Conservation (phyloP, 306 rosid genomes). For the Casuarina cunninghamiana region DNA sequence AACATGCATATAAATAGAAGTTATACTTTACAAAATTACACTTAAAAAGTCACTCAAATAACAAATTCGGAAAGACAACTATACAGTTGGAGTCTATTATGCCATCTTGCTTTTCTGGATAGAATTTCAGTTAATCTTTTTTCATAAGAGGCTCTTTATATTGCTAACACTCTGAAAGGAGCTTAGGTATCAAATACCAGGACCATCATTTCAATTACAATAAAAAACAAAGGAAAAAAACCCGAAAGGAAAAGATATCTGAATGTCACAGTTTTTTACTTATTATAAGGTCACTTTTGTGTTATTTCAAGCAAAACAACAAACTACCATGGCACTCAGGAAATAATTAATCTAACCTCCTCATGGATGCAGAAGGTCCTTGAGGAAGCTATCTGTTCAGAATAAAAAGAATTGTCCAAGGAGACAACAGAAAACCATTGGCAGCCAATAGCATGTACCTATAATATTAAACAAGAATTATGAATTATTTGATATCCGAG, state of each 20-base stretch:
- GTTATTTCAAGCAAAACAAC: constrained; percentile 3
- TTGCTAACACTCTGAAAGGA: neutral
- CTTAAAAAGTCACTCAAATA: neutral
- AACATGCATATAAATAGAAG: neutral
- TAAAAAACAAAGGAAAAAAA: neutral
- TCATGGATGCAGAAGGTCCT: constrained; percentile 89
- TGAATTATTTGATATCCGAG: neutral
- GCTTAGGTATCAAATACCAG: neutral
- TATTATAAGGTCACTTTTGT: neutral
- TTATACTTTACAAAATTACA: neutral
- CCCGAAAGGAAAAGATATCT: neutral
- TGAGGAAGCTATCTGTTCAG: constrained; percentile 66
- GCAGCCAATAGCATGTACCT: constrained; percentile 74
- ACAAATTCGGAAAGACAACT: neutral
- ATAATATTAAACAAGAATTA: constrained; percentile 5
- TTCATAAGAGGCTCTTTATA: neutral
- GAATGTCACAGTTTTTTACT: neutral
- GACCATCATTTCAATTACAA: neutral
- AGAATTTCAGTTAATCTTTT: neutral
- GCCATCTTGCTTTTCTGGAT: neutral
- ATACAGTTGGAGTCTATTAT: neutral
- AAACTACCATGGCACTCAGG: constrained; percentile 17
- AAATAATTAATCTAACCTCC: constrained; percentile 59
- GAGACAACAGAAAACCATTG: constrained; percentile 74
- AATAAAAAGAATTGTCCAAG: constrained; percentile 51